Evolutionary conservation across 768 basidiomycete species (phyloP).

Genomic region (Termitomyces sp.): DNA sequence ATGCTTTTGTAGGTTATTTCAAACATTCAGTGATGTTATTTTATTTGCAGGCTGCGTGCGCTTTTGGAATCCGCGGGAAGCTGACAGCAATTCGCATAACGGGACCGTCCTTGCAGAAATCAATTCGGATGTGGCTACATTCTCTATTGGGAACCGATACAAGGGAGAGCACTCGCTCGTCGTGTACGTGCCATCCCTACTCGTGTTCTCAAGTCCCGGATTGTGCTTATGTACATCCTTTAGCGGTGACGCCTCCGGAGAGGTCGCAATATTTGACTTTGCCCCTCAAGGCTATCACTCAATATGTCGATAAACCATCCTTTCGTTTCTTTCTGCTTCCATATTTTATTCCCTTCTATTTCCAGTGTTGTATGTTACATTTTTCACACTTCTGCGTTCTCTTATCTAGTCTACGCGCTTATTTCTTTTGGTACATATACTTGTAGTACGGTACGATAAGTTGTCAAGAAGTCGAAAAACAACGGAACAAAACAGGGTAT

Average conservation of each 20-base stretch:
- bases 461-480: too few species aligned
- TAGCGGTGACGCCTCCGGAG: constrained; percentile 50
- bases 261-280: constrained; percentile 41
- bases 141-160: constrained; percentile 54
- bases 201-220: background rate
- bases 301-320: constrained; percentile 1
- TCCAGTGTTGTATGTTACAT: background rate
- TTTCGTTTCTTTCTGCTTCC: background rate
- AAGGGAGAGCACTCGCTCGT: constrained; percentile 53
- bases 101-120: constrained; percentile 49
- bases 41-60: constrained; percentile 57
- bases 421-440: too few species aligned
- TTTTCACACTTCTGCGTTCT: too few species aligned
- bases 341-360: too few species aligned
- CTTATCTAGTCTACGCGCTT: too few species aligned
- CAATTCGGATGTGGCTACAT: constrained; percentile 54
- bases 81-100: constrained; percentile 34
- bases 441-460: too few species aligned
- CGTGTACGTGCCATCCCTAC: constrained; percentile 44
- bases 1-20: background rate
- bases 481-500: too few species aligned
- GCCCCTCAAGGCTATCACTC: constrained; percentile 2
- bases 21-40: constrained; percentile 3
- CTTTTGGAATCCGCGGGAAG: constrained; percentile 57
- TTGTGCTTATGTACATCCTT: background rate